A percentile compares a stretch with the other conserved stretches of the same genome.
Conservation (phyloP, 2,329 filamentous ascomycete species). For the Seiridium cupressi region DNA sequence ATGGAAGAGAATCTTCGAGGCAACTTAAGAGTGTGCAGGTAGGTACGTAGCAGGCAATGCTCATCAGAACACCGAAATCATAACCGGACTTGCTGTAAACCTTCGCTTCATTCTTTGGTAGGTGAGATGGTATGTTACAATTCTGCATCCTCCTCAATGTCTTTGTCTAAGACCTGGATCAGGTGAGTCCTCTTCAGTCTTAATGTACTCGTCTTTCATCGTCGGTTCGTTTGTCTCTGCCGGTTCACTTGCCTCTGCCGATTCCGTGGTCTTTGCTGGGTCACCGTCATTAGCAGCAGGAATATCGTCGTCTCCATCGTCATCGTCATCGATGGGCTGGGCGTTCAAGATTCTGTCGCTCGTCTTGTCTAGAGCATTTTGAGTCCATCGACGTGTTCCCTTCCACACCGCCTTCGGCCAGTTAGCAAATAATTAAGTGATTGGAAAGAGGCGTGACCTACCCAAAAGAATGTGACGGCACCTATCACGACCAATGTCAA, state of each 20-base stretch:
- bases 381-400: constrained; percentile 71
- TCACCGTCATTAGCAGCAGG: constrained; percentile 13
- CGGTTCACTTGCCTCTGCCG: constrained; percentile 2
- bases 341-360: constrained; percentile 83
- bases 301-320: constrained; percentile 28
- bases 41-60: neutral
- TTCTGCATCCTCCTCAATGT: neutral
- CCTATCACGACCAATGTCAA: constrained; percentile 79
- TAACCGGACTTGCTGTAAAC: neutral
- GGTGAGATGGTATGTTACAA: neutral
- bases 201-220: neutral
- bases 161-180: neutral
- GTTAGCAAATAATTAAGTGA: neutral
- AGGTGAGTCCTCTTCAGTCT: neutral
- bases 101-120: neutral
- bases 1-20: constrained; percentile 72
- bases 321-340: constrained; percentile 54
- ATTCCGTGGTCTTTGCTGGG: neutral
- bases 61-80: constrained; percentile 10
- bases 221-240: neutral
- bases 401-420: constrained; percentile 70
- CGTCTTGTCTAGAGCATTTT: constrained; percentile 70
- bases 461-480: constrained; percentile 73
- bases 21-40: constrained; percentile 96
- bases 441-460: constrained; percentile 44